Conservation (phyloP, 441 rosid species). For the Erodium trifolium region DNA sequence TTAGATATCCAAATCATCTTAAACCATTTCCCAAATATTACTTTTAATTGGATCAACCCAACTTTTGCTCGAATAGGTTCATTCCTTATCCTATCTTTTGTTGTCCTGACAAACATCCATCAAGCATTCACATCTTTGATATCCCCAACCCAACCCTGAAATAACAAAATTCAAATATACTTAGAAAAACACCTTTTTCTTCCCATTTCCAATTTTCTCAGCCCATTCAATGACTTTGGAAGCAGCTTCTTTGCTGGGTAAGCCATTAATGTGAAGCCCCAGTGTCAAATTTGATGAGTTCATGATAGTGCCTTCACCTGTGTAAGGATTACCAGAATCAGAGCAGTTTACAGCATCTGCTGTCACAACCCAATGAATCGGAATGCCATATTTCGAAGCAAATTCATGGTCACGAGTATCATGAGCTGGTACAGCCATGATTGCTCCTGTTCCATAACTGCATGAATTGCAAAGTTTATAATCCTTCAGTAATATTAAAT, state of each 20-base stretch:
- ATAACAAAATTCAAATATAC: conserved; percentile 9
- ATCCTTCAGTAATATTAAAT: conserved; percentile 11
- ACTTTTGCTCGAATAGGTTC: background rate
- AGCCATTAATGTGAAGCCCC: conserved; percentile 78
- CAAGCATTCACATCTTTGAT: background rate
- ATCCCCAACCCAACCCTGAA: background rate
- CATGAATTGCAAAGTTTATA: conserved; percentile 18
- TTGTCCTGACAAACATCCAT: background rate
- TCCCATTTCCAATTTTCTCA: conserved; percentile 66
- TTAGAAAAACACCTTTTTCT: conserved; percentile 55
- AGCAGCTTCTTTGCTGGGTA: conserved; percentile 61
- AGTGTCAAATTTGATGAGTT: conserved; percentile 53
- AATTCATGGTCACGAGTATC: conserved; percentile 80
- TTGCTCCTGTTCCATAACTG: conserved; percentile 99
- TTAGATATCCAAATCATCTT: background rate
- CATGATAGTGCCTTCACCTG: conserved; percentile 48
- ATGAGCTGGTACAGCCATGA: conserved; percentile 97
- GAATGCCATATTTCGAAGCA: conserved; percentile 65
- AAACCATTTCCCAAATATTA: background rate
- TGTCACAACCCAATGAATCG: conserved; percentile 62
- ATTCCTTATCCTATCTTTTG: background rate
- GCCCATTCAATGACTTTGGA: conserved; percentile 75
- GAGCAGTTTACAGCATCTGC: conserved; percentile 32
- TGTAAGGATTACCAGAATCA: conserved; percentile 45
- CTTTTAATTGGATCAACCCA: background rate